Evolutionary conservation across 2,329 filamentous ascomycete species (phyloP), one percentile per base, ranked within the genome.

Genomic region (Cercospora beticola): DNA sequence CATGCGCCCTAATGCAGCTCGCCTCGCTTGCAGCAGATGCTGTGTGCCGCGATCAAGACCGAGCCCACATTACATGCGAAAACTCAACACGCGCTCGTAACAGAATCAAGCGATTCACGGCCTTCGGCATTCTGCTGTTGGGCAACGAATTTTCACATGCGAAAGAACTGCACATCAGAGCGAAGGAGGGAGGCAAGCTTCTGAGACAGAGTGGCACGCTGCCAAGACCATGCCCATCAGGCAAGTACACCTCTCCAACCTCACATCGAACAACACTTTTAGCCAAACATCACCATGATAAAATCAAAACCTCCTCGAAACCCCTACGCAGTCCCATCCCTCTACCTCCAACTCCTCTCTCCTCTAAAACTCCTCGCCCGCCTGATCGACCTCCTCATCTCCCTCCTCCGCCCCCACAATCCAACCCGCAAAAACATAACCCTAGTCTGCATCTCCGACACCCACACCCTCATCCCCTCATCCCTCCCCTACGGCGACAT

Each of bases 391-490:
- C 70, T 74, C 61, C 64, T 90, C 59, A 81, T 94, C 66, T 86
- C 90, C 40, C 83, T 84, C 74, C 85, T 97, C 3, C 90, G 92
- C 30, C 90, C 91, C 1, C 79, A 68, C 84, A 10, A 88, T 91
- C 0, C 82, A 79, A 2, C 82, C 82, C 33, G 82, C 84, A 65
- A 83, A 82, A 66, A 83, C 82, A 87, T 97, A 76, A 89, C 89
- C 68, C 86, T 97, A 28, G 92, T 97, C 71, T 97, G 92, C 81
- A 88, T 97, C 71, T 94, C 93, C 9, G 94, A 97, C 81, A 97
- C 94, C 0, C 94, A 97, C 81, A 88, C 87, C 68, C 84, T 86
- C 52, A 84, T 84, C 5, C 66, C 72, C 7, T 74, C 79, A 18
- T 74, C 83, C n/a, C 28, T 96, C 0, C 93, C 93, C 0, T 80